Evolutionary conservation across 371 early-diverging fungal species (phyloP).

Genomic region (Lichtheimia corymbifera): DNA sequence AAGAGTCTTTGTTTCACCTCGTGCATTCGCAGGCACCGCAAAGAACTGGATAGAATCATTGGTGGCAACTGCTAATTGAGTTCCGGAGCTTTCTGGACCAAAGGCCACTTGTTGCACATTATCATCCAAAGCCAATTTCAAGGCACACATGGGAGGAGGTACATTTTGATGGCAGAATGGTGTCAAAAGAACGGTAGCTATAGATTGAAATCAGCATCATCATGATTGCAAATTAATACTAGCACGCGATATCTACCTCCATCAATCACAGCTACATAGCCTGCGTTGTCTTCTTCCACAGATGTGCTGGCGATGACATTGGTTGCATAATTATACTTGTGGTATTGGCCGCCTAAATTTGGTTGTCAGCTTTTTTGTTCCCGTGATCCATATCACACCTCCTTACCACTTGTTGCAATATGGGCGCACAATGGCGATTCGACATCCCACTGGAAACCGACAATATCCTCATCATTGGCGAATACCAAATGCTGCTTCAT

Average conservation of each 20-base stretch:
- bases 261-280: constrained; percentile 79
- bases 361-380: not conserved
- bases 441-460: constrained; percentile 70
- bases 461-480: constrained; percentile 37
- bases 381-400: not conserved
- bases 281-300: constrained; percentile 54
- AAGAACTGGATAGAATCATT: constrained; percentile 52
- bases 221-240: too few species aligned
- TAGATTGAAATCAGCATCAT: not conserved
- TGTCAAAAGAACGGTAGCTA: constrained; percentile 68
- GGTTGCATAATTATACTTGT: constrained; percentile 53
- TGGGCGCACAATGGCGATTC: constrained; percentile 68
- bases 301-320: constrained; percentile 61
- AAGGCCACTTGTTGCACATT: constrained; percentile 68
- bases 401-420: constrained; percentile 38
- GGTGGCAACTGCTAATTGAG: constrained; percentile 70
- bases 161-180: constrained; percentile 87
- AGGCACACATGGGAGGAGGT: constrained; percentile 91
- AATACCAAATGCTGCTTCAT: constrained; percentile 78
- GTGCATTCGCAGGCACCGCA: constrained; percentile 37
- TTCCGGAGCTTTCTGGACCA: constrained; percentile 59
- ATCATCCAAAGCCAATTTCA: constrained; percentile 38
- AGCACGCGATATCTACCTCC: constrained; percentile 42
- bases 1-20: constrained; percentile 21
- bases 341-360: constrained; percentile 51